A percentile compares a stretch with the other conserved stretches of the same genome.
phyloP scores from a whole-genome alignment of 2,329 filamentous ascomycete genomes.

The Hypoxylon sp. region DNA sequence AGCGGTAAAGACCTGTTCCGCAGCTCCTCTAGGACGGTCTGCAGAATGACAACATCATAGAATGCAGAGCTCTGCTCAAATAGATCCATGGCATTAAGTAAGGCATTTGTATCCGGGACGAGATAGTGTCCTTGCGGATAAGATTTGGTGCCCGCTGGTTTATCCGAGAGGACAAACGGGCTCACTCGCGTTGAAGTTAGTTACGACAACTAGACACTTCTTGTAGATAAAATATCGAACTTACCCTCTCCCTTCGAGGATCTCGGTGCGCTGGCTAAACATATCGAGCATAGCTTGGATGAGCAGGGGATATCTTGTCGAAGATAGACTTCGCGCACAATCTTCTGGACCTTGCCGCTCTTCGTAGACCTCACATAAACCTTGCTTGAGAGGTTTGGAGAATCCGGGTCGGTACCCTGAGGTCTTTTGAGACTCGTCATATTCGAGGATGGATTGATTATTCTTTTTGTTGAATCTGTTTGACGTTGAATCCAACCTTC shows the following conservation, averaged over 20 bases:
- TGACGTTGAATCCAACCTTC: slow-evolving; percentile 3
- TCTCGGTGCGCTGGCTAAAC: slow-evolving; percentile 80
- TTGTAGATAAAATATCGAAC: slow-evolving; percentile 43
- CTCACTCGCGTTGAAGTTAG: slow-evolving; percentile 66
- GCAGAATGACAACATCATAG: slow-evolving; percentile 95
- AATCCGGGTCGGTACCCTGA: slow-evolving; percentile 66
- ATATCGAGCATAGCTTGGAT: slow-evolving; percentile 86
- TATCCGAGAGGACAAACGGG: slow-evolving; percentile 90
- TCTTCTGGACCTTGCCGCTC: slow-evolving; percentile 98
- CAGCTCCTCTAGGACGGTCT: slow-evolving; percentile 96
- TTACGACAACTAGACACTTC: slow-evolving; percentile 32
- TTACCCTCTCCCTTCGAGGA: slow-evolving; percentile 84
- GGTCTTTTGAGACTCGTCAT: slow-evolving; percentile 78
- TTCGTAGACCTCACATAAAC: slow-evolving; percentile 95
- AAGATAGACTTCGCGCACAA: slow-evolving; percentile 95
- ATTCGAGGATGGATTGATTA: slow-evolving; percentile 40
- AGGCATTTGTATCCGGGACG: slow-evolving; percentile 94
- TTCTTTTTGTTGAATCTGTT: slow-evolving; percentile 14
- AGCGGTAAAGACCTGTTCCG: slow-evolving; percentile 93
- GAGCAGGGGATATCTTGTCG: slow-evolving; percentile 98
- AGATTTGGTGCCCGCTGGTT: slow-evolving; percentile 84
- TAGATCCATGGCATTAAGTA: slow-evolving; percentile 95
- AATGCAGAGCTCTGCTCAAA: slow-evolving; percentile 94
- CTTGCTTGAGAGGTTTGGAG: slow-evolving; percentile 91
- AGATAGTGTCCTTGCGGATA: slow-evolving; percentile 94